Evolutionary conservation across 2,329 filamentous ascomycete genomes (phyloP), one percentile per base, ranked within the genome.

Genomic region (Arthrobotrys musiformis): DNA sequence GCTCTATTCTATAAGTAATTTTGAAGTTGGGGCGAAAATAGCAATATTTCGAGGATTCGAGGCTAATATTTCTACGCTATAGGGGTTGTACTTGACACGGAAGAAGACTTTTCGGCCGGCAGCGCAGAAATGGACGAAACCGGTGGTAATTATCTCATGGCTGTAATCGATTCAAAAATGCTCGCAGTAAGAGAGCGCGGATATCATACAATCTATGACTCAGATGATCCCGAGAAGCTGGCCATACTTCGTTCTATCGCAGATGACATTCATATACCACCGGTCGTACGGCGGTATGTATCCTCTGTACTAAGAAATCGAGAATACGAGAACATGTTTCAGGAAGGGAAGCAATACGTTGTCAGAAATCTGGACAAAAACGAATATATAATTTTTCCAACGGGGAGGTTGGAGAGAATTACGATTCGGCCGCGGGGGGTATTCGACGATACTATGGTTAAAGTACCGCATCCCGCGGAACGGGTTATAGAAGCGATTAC

Each of bases 161-260:
- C 37, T 15, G 17, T 66, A 1, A 11, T 73, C 11, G 48, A 48
- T 30, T 48, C 69, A 0, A 73, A 60, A 19, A 48, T 73, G 19
- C 48, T 73, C 24, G 52, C 26, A 9, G 9, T 60, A 3, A 56
- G 69, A 19, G 60, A 64, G 17, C 50, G 58, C 4, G 69, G 69
- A 50, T 66, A 73, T 28, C 50, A 73, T 50, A 73, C 69, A 8
- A 56, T 73, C 22, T 73, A 73, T 24, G 69, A 73, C 28, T 73
- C 69, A 1, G 69, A 73, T 50, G 19, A 60, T 24, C 48, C 69
- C 11, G 26, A 33, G 26, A 64, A 28, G 22, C 9, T 73, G 22
- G 50, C 35, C 2, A 58, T 60, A 17, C 26, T 73, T 28, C 26
- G 19, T 4, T 56, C 26, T 30, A 60, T 73, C 11, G 48, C 60